Conservation (phyloP, 192 early-diverging fungal species). For the Backusella tuberculispora region DNA sequence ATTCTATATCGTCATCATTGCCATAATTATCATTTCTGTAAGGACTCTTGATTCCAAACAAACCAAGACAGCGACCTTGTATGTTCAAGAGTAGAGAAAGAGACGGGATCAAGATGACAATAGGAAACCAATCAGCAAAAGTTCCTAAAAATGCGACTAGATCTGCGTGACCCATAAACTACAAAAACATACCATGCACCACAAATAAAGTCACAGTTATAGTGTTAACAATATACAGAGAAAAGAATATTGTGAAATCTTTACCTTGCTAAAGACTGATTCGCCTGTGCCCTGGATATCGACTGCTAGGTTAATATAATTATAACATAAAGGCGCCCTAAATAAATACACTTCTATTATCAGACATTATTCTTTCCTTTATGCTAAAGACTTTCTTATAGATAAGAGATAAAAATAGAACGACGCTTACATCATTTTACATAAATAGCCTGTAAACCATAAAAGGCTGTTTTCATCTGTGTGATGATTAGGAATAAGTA, state of each 20-base stretch:
- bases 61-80: constrained; percentile 76
- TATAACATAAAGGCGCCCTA: constrained; percentile 86
- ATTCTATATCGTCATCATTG: constrained; percentile 40
- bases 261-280: constrained; percentile 55
- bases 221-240: constrained; percentile 6
- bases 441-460: constrained; percentile 93
- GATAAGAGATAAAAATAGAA: not conserved
- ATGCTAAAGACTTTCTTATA: constrained; percentile 22
- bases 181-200: not conserved
- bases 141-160: constrained; percentile 90
- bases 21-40: constrained; percentile 41
- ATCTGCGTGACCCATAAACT: constrained; percentile 82
- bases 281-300: constrained; percentile 41
- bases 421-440: constrained; percentile 65
- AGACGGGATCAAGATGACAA: constrained; percentile 82
- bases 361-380: not conserved
- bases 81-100: constrained; percentile 79
- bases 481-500: constrained; percentile 90
- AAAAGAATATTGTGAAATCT: not conserved
- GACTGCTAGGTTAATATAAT: constrained; percentile 82
- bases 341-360: constrained; percentile 42
- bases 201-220: not conserved
- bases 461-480: constrained; percentile 90
- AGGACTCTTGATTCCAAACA: constrained; percentile 55
- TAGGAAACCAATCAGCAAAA: constrained; percentile 88